phyloP scores from a whole-genome alignment of 768 basidiomycete species.

The Kwoniella sp. region DNA sequence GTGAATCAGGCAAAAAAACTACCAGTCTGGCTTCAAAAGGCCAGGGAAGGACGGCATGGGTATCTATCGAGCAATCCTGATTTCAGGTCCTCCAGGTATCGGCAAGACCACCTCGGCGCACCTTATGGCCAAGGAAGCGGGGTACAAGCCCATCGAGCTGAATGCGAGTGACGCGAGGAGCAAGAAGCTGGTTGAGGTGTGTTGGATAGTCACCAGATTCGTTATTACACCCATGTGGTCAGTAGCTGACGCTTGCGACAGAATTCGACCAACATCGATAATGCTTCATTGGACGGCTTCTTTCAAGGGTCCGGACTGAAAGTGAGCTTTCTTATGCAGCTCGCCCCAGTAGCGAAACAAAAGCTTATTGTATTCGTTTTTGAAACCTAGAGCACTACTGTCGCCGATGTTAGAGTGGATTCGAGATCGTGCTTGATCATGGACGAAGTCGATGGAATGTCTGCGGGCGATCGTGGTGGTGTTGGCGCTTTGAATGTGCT shows the following conservation, averaged over 20 bases:
- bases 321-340: constrained; percentile 25
- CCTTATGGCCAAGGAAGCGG: constrained; percentile 83
- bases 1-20: constrained; percentile 67
- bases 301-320: constrained; percentile 43
- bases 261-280: constrained; percentile 88
- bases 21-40: constrained; percentile 82
- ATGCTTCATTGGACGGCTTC: constrained; percentile 85
- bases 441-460: constrained; percentile 99
- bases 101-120: constrained; percentile 98
- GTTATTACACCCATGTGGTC: background rate
- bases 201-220: constrained; percentile 18
- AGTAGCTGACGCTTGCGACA: constrained; percentile 52
- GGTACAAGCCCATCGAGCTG: constrained; percentile 89
- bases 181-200: constrained; percentile 93
- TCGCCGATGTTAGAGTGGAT: constrained; percentile 72
- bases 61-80: constrained; percentile 78
- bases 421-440: constrained; percentile 87
- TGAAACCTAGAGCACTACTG: constrained; percentile 65
- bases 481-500: constrained; percentile 88
- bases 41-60: constrained; percentile 90
- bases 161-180: constrained; percentile 95
- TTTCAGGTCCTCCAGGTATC: constrained; percentile 93
- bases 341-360: background rate
- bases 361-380: background rate
- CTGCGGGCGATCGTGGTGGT: constrained; percentile 93